Conservation (phyloP, 2,329 filamentous ascomycete genomes). For the Pezicula neosporulosa region DNA sequence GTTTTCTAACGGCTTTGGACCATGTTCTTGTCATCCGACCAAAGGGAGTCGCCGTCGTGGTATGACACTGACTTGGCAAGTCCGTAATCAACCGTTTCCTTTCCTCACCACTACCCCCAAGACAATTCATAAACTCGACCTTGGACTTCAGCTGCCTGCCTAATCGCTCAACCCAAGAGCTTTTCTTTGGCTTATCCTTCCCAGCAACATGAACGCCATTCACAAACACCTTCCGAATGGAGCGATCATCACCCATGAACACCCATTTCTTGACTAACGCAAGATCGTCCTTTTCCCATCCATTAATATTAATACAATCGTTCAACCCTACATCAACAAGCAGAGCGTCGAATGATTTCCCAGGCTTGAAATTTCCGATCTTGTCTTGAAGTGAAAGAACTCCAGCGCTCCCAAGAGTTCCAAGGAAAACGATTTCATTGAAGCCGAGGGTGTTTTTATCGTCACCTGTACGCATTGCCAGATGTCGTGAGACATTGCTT, state of each 20-base stretch:
- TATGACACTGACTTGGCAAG: too few relatives aligned
- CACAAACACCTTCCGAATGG: conserved; percentile 2
- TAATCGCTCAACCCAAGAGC: background rate
- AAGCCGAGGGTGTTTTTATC: conserved; percentile 18
- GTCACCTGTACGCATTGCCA: conserved; percentile 37
- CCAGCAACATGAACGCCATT: conserved; percentile 1
- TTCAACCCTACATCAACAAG: conserved; percentile 1
- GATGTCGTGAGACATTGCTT: conserved; percentile 44
- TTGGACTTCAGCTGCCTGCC: background rate
- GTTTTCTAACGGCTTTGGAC: too few relatives aligned
- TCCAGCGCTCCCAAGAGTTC: conserved; percentile 45
- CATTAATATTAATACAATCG: conserved; percentile 2
- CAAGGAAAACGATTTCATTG: conserved; percentile 40
- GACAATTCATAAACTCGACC: background rate
- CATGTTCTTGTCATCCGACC: too few relatives aligned
- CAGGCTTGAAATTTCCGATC: conserved; percentile 77
- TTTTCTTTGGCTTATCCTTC: background rate
- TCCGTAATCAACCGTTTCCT: too few relatives aligned
- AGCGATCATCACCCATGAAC: conserved; percentile 3
- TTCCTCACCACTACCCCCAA: background rate
- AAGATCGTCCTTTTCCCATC: conserved; percentile 2
- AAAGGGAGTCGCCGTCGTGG: too few relatives aligned
- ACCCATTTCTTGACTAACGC: conserved; percentile 2
- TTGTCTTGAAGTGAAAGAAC: conserved; percentile 54
- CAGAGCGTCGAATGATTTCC: conserved; percentile 87